Evolutionary conservation across 169 alveolate genomes (phyloP).

Genomic region (Eimeria maxima): DNA sequence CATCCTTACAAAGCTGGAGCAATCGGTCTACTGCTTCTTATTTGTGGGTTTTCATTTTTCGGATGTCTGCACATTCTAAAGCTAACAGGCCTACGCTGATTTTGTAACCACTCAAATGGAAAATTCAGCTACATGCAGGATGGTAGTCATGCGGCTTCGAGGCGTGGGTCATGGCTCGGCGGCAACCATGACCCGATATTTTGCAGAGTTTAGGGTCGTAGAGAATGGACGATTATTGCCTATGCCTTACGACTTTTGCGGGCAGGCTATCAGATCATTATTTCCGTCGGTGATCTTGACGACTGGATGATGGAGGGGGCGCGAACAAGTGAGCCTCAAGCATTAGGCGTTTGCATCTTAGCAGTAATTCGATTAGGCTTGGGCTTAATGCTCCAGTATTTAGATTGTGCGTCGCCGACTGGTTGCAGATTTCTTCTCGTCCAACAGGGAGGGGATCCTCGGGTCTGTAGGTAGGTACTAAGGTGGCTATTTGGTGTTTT

Average conservation of each 20-base stretch:
- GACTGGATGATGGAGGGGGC: slow-evolving; percentile 74
- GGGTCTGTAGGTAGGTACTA: slow-evolving; percentile 39
- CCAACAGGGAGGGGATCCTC: slow-evolving; percentile 62
- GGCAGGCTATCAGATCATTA: slow-evolving; percentile 41
- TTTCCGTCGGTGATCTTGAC: slow-evolving; percentile 26
- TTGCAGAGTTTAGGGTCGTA: not conserved
- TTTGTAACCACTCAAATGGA: not conserved
- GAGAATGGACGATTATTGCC: not conserved
- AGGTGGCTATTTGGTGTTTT: not conserved
- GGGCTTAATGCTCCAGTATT: not conserved
- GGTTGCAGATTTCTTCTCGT: slow-evolving; percentile 62
- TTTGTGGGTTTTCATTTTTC: slow-evolving; percentile 1
- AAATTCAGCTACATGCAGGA: not conserved
- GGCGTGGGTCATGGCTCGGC: not conserved
- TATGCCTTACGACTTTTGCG: not conserved
- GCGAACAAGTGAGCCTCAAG: slow-evolving; percentile 30
- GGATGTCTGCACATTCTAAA: not conserved
- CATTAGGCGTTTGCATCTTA: not conserved
- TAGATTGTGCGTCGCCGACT: slow-evolving; percentile 1
- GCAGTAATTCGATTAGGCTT: not conserved
- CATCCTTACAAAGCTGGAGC: slow-evolving; percentile 62
- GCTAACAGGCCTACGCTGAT: not conserved
- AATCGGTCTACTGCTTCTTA: slow-evolving; percentile 15
- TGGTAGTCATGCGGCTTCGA: not conserved
- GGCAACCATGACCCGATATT: not conserved